Evolutionary conservation across 2,329 filamentous ascomycete species (phyloP), one percentile per base, ranked within the genome.

Genomic region (Tolypocladium tundrense): DNA sequence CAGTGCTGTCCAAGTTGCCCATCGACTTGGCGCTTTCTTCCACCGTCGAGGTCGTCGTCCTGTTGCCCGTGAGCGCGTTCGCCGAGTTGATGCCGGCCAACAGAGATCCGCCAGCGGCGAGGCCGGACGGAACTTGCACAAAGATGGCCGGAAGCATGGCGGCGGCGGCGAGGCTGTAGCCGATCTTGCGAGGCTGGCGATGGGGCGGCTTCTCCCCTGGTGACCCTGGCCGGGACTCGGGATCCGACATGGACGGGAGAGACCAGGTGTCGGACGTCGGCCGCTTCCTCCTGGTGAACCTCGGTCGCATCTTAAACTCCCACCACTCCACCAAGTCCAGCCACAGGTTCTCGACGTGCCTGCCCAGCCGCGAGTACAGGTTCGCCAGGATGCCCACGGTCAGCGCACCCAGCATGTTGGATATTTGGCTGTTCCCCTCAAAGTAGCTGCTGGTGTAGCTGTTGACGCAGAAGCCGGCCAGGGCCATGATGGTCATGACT

Each of bases 111-210:
- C 78, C 77, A 0, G 81, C 82, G 4, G 84, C 84, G n/a, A 87
- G 72, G 35, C 83, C 82, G 24, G 80, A 83, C 0, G 84, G 84
- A 33, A 87, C 84, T 62, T 85, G 83, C 2, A 87, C 81, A 61
- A 95, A 95, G 62, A 96, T 95, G 6, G 88, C 91, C 0, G 91
- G 91, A 11, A 96, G 75, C 79, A 96, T 90, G 1, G 89, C 88
- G 0, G 90, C 90, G 0, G 91, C 91, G 0, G 91, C 91, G 2
- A 96, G 82, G 1, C 88, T 88, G 68, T 92, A 91, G 14, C 87
- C 85, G 7, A 84, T 73, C 8, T 76, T 72, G 8, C 78, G 70
- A n/a, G 72, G 66, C 61, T 71, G 66, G 59, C 68, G 52, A 54
- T 62, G 63, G 21, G 65, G 59, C 45, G 65, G 59, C 45, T 64